phyloP scores from a whole-genome alignment of 768 basidiomycete genomes.

The Naganishia randhawae region DNA sequence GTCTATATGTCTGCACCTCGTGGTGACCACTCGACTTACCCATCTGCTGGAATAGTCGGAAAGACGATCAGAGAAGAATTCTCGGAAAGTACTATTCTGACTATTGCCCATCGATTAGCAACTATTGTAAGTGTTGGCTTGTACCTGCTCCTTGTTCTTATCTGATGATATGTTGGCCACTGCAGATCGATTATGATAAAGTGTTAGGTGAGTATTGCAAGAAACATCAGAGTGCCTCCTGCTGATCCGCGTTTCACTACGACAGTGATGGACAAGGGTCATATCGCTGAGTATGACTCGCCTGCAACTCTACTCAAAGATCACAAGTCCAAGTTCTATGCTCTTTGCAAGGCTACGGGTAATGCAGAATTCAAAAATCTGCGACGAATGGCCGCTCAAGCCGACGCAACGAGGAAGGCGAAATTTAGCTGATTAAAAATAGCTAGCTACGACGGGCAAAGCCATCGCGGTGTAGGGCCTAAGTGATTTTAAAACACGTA shows the following conservation, averaged over 20 bases:
- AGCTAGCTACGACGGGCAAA: no score
- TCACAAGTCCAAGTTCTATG: constrained; percentile 45
- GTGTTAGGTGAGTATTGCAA: constrained; percentile 40
- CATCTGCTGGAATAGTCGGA: constrained; percentile 33
- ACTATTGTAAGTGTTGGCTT: constrained; percentile 59
- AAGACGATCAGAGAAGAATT: constrained; percentile 55
- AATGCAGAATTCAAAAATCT: constrained; percentile 46
- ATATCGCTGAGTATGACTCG: constrained; percentile 66
- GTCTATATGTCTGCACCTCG: constrained; percentile 37
- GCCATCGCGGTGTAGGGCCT: no score
- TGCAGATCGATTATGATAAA: constrained; percentile 69
- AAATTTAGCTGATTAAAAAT: not conserved
- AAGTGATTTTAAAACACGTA: no score
- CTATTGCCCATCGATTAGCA: constrained; percentile 74
- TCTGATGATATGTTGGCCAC: constrained; percentile 59
- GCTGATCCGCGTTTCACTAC: constrained; percentile 13
- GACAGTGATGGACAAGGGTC: constrained; percentile 62
- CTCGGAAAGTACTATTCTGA: constrained; percentile 73
- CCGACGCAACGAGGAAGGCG: constrained; percentile 31
- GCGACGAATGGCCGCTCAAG: constrained; percentile 40
- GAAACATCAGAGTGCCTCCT: not conserved
- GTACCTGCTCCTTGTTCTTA: not conserved
- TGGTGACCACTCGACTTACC: constrained; percentile 17
- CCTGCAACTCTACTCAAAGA: constrained; percentile 45
- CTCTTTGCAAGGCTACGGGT: constrained; percentile 48